Evolutionary conservation across 305 asterid genomes (phyloP), one percentile per base, ranked within the genome.

Genomic region (Caryopteris hybrid): DNA sequence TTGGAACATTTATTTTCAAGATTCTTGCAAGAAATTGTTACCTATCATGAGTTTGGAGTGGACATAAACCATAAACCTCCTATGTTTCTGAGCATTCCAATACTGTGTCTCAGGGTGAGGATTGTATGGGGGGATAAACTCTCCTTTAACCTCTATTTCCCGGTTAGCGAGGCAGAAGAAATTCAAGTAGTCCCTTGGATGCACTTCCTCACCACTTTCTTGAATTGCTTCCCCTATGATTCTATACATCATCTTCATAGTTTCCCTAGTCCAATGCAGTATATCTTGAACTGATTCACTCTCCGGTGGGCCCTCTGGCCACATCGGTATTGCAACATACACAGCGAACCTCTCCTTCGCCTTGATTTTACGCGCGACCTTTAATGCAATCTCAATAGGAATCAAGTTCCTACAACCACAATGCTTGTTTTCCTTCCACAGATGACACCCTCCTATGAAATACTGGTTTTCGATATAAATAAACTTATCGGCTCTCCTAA

Each of bases 21-120:
- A 50, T 50, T 20, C 16, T 50, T 13, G 12, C 11, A 20, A 50
- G 13, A 17, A 42, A 16, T 5, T 17, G 51, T 36, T 89, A 92
- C 98, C 98, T 85, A 90, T 92, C 95, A 90, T 85, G 80, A 92
- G 78, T 79, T 92, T 92, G 65, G 97, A 92, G 81, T 92, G 98
- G 38, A 92, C 97, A 74, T 92, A 90, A 60, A 92, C 86, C 97
- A 92, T 92, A 74, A 92, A 92, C 51, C 98, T 85, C 78, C 98
- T 72, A 41, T 85, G 86, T 61, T 75, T 86, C 80, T 91, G 95
- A 70, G 97, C 88, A 61, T 80, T 82, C 80, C 84, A 86, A 48
- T 92, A 92, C 0, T 83, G 80, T 18, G 98, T 86, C 46, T 39
- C 83, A 0, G 84, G 81, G 50, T 88, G 97, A 50, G 98, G 96